phyloP scores from a whole-genome alignment of 768 basidiomycete species.

The Leucocoprinus leucothites region DNA sequence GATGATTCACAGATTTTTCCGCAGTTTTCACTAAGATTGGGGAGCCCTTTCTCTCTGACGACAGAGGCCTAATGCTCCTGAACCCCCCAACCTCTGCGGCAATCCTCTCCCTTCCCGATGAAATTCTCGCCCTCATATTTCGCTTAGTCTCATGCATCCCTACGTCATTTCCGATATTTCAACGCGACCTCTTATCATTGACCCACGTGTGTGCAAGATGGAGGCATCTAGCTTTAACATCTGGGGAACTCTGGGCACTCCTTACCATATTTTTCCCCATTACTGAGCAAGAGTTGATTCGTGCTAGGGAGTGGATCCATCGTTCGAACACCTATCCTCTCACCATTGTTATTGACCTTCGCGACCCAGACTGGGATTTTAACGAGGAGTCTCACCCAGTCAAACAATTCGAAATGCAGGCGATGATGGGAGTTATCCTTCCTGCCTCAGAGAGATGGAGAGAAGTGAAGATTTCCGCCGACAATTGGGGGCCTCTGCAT shows the following conservation, averaged over 20 bases:
- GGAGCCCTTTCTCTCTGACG: no score
- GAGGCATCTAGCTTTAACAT: conserved; percentile 44
- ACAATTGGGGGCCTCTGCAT: conserved; percentile 60
- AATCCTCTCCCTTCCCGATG: no score
- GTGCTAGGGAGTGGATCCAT: conserved; percentile 34
- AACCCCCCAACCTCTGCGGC: no score
- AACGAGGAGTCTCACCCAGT: conserved; percentile 42
- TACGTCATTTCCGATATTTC: no score
- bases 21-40: no score
- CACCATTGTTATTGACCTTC: conserved; percentile 53
- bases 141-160: no score
- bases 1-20: no score
- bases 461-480: conserved; percentile 46
- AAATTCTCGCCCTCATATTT: no score
- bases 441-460: conserved; percentile 46
- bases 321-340: conserved; percentile 47
- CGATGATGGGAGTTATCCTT: conserved; percentile 40
- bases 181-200: conserved; percentile 15
- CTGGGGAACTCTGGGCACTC: conserved; percentile 47
- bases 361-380: conserved; percentile 58
- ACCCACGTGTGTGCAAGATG: conserved; percentile 51
- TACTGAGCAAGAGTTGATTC: conserved; percentile 31
- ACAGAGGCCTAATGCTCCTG: no score
- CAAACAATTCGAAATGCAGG: conserved; percentile 40
- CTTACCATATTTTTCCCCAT: conserved; percentile 45